phyloP scores from a whole-genome alignment of 202 grass and related monocot genomes.

The Zoysia matrella region DNA sequence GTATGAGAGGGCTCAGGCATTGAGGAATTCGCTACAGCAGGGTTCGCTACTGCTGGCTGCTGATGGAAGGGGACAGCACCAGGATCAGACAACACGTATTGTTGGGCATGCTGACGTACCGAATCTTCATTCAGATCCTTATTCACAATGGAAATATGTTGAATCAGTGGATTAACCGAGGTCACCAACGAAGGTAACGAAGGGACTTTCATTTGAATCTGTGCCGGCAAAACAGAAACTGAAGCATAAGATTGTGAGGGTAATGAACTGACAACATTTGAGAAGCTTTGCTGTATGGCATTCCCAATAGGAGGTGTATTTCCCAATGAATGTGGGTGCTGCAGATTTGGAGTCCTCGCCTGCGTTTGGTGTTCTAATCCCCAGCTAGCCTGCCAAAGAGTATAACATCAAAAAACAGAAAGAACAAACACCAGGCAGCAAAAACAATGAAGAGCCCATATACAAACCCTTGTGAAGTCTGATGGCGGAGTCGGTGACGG shows the following conservation, averaged over 20 bases:
- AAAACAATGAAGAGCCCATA: conserved; percentile 34
- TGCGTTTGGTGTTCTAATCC: conserved; percentile 54
- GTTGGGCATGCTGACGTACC: conserved; percentile 41
- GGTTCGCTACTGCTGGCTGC: conserved; percentile 42
- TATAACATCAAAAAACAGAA: conserved; percentile 21
- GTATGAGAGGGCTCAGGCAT: conserved; percentile 35
- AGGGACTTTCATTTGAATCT: conserved; percentile 32
- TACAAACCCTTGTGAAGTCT: conserved; percentile 60
- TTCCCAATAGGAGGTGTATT: conserved; percentile 22
- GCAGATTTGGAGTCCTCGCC: conserved; percentile 25
- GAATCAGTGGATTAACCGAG: conserved; percentile 28
- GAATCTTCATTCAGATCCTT: conserved; percentile 35
- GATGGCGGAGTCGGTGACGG: conserved; percentile 87
- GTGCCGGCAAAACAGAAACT: conserved; percentile 51
- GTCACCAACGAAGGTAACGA: conserved; percentile 34
- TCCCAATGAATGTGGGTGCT: conserved; percentile 32
- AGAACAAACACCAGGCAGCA: conserved; percentile 15
- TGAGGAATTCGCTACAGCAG: not conserved
- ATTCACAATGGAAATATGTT: conserved; percentile 42
- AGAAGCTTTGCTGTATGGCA: conserved; percentile 43
- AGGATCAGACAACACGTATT: conserved; percentile 36
- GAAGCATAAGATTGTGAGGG: conserved; percentile 51
- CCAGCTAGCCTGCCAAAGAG: conserved; percentile 69
- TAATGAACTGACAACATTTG: conserved; percentile 48
- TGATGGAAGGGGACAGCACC: conserved; percentile 43